Evolutionary conservation across 805 yeast genomes (phyloP), one percentile per base, ranked within the genome.

Genomic region (Candida chauliodis): DNA sequence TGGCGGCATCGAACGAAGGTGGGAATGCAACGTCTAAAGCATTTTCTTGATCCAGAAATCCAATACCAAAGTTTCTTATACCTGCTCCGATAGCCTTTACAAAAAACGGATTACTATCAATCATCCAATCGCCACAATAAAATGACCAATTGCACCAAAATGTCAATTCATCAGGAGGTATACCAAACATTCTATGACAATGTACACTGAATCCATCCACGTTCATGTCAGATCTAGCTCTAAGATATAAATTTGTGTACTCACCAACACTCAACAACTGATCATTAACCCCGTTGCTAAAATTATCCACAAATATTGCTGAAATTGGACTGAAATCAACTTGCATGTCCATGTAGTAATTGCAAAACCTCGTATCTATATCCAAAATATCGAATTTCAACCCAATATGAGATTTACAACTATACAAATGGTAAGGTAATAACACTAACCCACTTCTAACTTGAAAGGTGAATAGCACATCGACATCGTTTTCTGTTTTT

Each of bases 141-240:
- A 93, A 78, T 42, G 84, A 90, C 99, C 99, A 93, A 43, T 85
- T 81, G 51, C 96, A 89, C 46, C 76, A 79, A 54, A 86, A 93
- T 0, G 97, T 87, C 1, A 91, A 88, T 53, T 87, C 95, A 6
- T 71, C 66, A 0, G 97, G 97, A 0, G 96, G 96, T 2, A 88
- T 55, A 0, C 99, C 99, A 65, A 88, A 88, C 81, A 90, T 79
- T 51, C 98, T 71, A 57, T 91, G 96, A 1, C 96, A 95, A 57
- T 86, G 95, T 17, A 87, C 69, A 2, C 71, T 52, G 9, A 84
- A 53, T 1, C 82, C 79, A 51, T 82, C 84, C 34, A 85, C 69
- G 3, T 55, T 47, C 21, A 85, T 48, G 30, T 78, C 78, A 1
- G 79, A 69, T 0, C 10, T 30, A 5, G 35, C 23, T 5, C 30